A percentile compares a stretch with the other conserved stretches of the same genome.
Conservation (phyloP, 805 yeast species). For the Teunomyces stri region DNA sequence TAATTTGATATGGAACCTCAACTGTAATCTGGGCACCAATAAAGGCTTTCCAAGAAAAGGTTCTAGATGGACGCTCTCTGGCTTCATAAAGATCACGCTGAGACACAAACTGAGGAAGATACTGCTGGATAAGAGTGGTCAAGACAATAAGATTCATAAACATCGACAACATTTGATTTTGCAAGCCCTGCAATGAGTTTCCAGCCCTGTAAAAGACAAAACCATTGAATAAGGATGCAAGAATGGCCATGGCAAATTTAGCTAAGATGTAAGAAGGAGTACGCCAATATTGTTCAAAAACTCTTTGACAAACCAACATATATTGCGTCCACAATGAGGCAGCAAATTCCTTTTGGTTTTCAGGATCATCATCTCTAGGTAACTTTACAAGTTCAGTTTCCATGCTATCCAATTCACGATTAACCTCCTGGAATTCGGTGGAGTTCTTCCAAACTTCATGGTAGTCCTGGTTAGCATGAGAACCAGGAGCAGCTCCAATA, state of each 20-base stretch:
- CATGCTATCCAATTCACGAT: conserved; percentile 17
- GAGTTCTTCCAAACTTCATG: conserved; percentile 24
- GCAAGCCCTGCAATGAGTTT: conserved; percentile 22
- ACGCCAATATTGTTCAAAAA: conserved; percentile 27
- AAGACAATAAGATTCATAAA: conserved; percentile 64
- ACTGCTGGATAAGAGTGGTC: conserved; percentile 58
- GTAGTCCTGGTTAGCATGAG: conserved; percentile 24
- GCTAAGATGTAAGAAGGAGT: conserved; percentile 23
- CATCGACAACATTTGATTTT: conserved; percentile 71
- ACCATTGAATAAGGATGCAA: conserved; percentile 14
- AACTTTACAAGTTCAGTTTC: conserved; percentile 15
- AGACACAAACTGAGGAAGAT: conserved; percentile 51
- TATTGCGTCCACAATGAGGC: conserved; percentile 9
- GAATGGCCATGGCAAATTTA: conserved; percentile 11
- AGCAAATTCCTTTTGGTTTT: conserved; percentile 10
- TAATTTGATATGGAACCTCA: conserved; percentile 63
- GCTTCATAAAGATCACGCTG: conserved; percentile 69
- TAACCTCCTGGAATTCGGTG: conserved; percentile 12
- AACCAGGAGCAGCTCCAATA: conserved; percentile 31
- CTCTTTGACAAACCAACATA: conserved; percentile 10
- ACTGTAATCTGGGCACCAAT: conserved; percentile 60
- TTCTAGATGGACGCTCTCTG: conserved; percentile 71
- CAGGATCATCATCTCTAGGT: conserved; percentile 11
- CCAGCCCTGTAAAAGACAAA: conserved; percentile 14
- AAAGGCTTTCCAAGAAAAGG: conserved; percentile 66